phyloP scores from a whole-genome alignment of 2,329 filamentous ascomycete species.

The Colletotrichum incanum region DNA sequence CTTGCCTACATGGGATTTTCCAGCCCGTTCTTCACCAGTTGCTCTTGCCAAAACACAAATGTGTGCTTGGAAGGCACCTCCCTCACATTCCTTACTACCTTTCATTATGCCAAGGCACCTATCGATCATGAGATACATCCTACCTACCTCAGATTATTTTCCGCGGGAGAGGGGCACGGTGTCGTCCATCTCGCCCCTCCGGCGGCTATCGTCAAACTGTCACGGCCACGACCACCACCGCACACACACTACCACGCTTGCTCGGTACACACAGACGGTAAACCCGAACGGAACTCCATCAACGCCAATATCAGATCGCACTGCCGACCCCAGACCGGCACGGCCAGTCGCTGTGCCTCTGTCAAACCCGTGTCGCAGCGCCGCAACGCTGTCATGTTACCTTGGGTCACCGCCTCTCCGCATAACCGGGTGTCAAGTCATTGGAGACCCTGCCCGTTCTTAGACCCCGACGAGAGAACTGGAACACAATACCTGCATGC shows the following conservation, averaged over 20 bases:
- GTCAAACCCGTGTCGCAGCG: constrained; percentile 33
- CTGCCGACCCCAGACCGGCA: constrained; percentile 15
- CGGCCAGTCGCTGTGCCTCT: constrained; percentile 21
- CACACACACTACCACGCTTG: not conserved
- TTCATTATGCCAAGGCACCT: not conserved
- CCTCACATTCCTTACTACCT: not conserved
- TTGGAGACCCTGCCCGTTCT: constrained; percentile 13
- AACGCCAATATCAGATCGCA: not conserved
- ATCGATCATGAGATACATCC: too few relatives aligned
- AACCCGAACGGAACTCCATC: constrained; percentile 19
- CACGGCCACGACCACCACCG: too few relatives aligned
- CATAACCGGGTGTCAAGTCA: constrained; percentile 3
- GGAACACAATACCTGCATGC: not conserved
- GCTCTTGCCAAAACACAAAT: not conserved
- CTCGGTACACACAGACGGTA: constrained; percentile 9
- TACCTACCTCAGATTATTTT: not conserved
- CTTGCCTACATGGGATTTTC: not conserved
- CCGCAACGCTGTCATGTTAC: constrained; percentile 36
- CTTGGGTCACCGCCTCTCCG: constrained; percentile 36
- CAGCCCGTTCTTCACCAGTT: not conserved
- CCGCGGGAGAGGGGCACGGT: not conserved
- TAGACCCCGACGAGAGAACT: not conserved
- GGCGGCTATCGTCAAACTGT: not conserved
- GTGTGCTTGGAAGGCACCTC: not conserved
- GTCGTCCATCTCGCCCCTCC: constrained; percentile 5